A percentile compares a stretch with the other conserved stretches of the same genome.
Conservation (phyloP, 2,329 filamentous ascomycete species). For the Hypoxylon sp. region DNA sequence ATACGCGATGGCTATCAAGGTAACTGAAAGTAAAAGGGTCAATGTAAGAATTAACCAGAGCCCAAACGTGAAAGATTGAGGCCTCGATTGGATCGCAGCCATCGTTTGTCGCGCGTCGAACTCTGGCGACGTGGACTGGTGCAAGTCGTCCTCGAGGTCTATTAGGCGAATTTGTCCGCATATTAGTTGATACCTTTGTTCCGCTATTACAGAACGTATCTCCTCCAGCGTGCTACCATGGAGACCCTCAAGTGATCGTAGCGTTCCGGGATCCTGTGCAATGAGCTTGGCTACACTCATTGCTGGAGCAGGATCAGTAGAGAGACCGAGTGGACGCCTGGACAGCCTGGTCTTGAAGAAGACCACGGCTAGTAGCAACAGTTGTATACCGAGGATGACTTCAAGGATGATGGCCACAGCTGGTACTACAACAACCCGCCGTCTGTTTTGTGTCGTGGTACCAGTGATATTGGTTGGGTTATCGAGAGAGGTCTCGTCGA, state of each 20-base stretch:
- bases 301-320: conserved; percentile 25
- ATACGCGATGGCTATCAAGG: conserved; percentile 19
- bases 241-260: conserved; percentile 10
- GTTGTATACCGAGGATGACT: conserved; percentile 21
- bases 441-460: conserved; percentile 4
- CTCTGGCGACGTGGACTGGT: not conserved
- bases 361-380: conserved; percentile 15
- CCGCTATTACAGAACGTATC: conserved; percentile 5
- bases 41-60: conserved; percentile 18
- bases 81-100: not conserved
- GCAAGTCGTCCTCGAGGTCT: conserved; percentile 6
- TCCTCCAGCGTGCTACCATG: conserved; percentile 11
- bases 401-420: conserved; percentile 34
- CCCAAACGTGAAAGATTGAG: conserved; percentile 17
- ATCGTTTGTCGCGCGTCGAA: not conserved
- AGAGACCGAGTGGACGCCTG: conserved; percentile 31
- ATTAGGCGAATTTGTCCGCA: conserved; percentile 8
- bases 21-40: conserved; percentile 7
- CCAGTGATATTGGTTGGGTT: conserved; percentile 2
- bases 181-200: conserved; percentile 15
- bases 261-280: conserved; percentile 19
- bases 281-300: conserved; percentile 31
- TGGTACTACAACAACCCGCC: conserved; percentile 32
- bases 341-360: conserved; percentile 26
- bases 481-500: conserved; percentile 11